Evolutionary conservation across 139 green algal genomes (phyloP), one percentile per base, ranked within the genome.

Genomic region (Axilococcus clingmanii): DNA sequence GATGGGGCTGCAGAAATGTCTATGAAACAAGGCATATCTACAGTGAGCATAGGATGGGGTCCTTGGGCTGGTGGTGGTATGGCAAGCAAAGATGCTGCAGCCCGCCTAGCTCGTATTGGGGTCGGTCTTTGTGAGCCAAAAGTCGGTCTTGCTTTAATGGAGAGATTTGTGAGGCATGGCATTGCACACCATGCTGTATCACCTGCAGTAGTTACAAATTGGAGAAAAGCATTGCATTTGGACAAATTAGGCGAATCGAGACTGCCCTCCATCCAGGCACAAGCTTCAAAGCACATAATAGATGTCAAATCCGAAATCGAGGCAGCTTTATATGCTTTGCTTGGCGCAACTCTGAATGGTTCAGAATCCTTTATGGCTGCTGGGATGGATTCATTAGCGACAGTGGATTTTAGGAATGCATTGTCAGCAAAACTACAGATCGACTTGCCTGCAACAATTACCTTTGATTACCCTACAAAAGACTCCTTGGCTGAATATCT

Each of bases 351-450:
- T 38, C 12, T 38, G 33, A 38, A 50, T 19, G 57, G 22, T 2
- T 33, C 8, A 0, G 25, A 28, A 5, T 34, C 36, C 4, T 69
- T 79, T 19, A 79, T 77, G 59, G 59, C 48, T 0, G 31, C 40
- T 1, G 70, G 68, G 4, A 43, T 79, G 15, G 70, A 94, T 64
- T 86, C 73, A 1, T 59, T 95, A 37, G 78, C 73, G 8, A 70
- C 77, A 0, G 60, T 78, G 19, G 63, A 76, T 47, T 52, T 78
- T 49, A 40, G 56, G 25, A 69, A 76, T 22, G 32, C 51, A 0
- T 30, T 76, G 1, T 14, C 24, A 5, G 16, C 34, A 7, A 31
- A 15, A 5, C 54, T 74, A 31, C 49, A 54, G 2, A 1, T 61
- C 1, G 34, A 64, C 7, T 58, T 81, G 37, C 58, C 69, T 0